Evolutionary conservation across 805 yeast species (phyloP), one percentile per base, ranked within the genome.

Genomic region (Lipomyces starkeyi): DNA sequence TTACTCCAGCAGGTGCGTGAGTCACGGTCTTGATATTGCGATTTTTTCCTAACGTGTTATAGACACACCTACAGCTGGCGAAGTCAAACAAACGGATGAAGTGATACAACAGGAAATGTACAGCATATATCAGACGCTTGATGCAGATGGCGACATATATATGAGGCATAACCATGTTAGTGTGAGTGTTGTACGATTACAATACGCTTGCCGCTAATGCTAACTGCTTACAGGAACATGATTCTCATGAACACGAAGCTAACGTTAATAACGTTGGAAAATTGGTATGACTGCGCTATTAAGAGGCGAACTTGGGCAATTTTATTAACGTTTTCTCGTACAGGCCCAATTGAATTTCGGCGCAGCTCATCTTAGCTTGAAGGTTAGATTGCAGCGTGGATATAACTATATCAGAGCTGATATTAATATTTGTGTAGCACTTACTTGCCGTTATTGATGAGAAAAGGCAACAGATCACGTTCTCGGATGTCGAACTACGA

Each of bases 401-500:
- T 25, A 17, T 7, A 57, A 25, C 35, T 32, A 13, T 25, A 32
- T 14, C 20, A 34, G 29, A 35, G 25, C 20, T 20, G 25, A 47
- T 2, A 22, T 29, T 17, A 43, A n/a, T n/a, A 20, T 29, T 17
- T 8, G 17, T 40, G 2, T 54, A 67, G 75, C 93, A 96, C 77
- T 83, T 95, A 60, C 81, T 95, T 37, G 85, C 87, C 7, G 85
- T 89, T 1, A 92, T 95, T 64, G 97, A 92, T 71, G 86, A 85
- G 32, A 87, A 90, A 67, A 86, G 97, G 74, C 91, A 91, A n/a
- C 85, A 86, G 68, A 81, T 94, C 65, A 74, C 77, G 2, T 81
- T 95, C 40, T 87, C 91, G 11, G 98, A 94, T 75, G 82, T 86
- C 65, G 98, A 95, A 76, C 84, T 95, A 65, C 86, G 94, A 68